Conservation (phyloP, 2,329 filamentous ascomycete species). For the Cercospora zeae-maydis region DNA sequence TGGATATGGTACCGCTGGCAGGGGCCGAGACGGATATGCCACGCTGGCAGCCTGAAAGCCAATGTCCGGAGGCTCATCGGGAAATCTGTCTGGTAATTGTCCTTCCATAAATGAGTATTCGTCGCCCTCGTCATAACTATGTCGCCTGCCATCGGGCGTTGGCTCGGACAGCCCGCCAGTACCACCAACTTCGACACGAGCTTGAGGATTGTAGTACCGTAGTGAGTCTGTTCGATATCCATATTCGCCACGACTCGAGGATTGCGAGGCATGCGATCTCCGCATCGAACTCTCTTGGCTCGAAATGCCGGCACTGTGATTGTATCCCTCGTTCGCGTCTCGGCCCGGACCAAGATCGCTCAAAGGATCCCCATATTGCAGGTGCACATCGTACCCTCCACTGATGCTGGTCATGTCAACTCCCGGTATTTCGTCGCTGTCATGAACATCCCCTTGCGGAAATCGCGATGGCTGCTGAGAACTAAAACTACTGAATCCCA, state of each 20-base stretch:
- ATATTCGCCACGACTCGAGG: constrained; percentile 40
- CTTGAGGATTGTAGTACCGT: constrained; percentile 59
- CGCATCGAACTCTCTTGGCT: constrained; percentile 46
- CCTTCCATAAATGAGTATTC: constrained; percentile 56
- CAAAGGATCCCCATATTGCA: constrained; percentile 58
- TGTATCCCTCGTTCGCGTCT: constrained; percentile 31
- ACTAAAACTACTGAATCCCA: constrained; percentile 48
- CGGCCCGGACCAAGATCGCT: constrained; percentile 39
- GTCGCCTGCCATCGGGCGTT: constrained; percentile 58
- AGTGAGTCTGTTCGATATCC: constrained; percentile 48
- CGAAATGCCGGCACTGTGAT: constrained; percentile 40
- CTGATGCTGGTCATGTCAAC: constrained; percentile 73
- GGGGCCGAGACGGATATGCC: constrained; percentile 50
- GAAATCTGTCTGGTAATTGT: constrained; percentile 37
- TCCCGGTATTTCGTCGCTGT: constrained; percentile 63
- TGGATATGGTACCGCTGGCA: constrained; percentile 62
- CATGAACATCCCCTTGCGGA: constrained; percentile 54
- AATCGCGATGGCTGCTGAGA: constrained; percentile 36
- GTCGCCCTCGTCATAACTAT: constrained; percentile 92
- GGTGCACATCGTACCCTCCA: constrained; percentile 63
- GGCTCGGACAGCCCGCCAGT: constrained; percentile 86
- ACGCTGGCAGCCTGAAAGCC: constrained; percentile 85
- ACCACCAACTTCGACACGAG: constrained; percentile 78
- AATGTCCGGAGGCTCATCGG: constrained; percentile 72
- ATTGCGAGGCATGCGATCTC: constrained; percentile 43